Evolutionary conservation across 2,329 filamentous ascomycete genomes (phyloP).

Genomic region (Pyrenophora seminiperda): DNA sequence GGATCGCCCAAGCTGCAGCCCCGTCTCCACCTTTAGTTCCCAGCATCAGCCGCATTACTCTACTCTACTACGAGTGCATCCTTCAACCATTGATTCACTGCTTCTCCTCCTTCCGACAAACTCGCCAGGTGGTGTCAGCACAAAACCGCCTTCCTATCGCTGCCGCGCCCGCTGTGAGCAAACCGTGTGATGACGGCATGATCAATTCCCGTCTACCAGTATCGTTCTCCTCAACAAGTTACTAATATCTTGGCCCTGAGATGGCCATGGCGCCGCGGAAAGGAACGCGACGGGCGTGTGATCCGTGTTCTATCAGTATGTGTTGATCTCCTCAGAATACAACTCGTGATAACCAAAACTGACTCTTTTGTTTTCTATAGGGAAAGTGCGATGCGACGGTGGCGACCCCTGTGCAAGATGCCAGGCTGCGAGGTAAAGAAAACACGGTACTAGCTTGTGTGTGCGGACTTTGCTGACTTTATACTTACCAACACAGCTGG

Average conservation of each 20-base stretch:
- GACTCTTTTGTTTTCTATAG: neutral
- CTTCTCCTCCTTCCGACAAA: slow-evolving; percentile 17
- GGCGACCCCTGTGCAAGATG: slow-evolving; percentile 43
- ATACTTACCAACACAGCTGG: slow-evolving; percentile 24
- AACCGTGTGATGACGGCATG: slow-evolving; percentile 30
- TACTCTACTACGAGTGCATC: slow-evolving; percentile 23
- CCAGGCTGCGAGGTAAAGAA: slow-evolving; percentile 23
- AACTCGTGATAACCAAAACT: neutral
- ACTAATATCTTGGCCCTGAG: slow-evolving; percentile 19
- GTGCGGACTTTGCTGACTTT: no score
- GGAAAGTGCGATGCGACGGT: slow-evolving; percentile 44
- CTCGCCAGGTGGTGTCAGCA: slow-evolving; percentile 12
- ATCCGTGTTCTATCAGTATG: slow-evolving; percentile 42
- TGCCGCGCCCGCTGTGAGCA: slow-evolving; percentile 9
- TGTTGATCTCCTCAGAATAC: neutral
- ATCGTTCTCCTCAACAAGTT: slow-evolving; percentile 21
- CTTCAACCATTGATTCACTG: slow-evolving; percentile 2
- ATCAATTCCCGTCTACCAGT: slow-evolving; percentile 23
- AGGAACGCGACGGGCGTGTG: slow-evolving; percentile 44
- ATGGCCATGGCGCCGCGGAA: slow-evolving; percentile 43
- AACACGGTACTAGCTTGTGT: no score
- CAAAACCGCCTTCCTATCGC: slow-evolving; percentile 6
- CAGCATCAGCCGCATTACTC: slow-evolving; percentile 31
- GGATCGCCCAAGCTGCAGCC: slow-evolving; percentile 32
- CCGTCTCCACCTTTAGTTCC: slow-evolving; percentile 36